Base-by-base conservation (phyloP, 2,329 filamentous ascomycete genomes). In the Aspergillus awamori region DNA sequence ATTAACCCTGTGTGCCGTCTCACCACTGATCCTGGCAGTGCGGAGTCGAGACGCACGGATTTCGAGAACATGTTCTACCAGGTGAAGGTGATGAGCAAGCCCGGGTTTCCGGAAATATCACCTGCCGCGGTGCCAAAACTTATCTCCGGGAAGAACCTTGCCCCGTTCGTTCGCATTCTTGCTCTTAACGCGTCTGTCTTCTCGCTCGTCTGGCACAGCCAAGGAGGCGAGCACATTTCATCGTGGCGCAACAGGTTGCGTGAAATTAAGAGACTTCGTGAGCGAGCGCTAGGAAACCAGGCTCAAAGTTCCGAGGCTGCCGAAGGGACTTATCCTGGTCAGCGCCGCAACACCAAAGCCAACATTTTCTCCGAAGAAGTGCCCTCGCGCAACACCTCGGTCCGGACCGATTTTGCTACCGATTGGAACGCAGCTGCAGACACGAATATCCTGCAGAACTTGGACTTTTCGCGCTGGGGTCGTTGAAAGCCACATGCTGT, bases 181-280 rank as follows among this genome's bases (percentile, higher is more conserved):
- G 92, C 94, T 0, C 85, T 99, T 64, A 98, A 97, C 72, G 93
- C 95, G 0, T 96, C 92, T 13, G 92, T 98, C 8, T 97, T 98
- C 75, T 92, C 91, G 2, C 85, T 90, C 48, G 93, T 97, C n/a
- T 97, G 94, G 92, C 86, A 87, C 51, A 70, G 90, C 33, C 74
- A 77, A 65, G 89, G 89, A 5, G 90, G 90, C 59, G 93, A 96
- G 74, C 89, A 96, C 71, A 84, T 95, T 30, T 95, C 92, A 10
- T 91, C 92, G 8, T 98, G 95, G 95, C 88, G 92, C 61, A 91
- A 89, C 69, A 88, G 95, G 53, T 84, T 98, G 11, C 87, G 90
- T 53, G 91, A 94, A 74, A 96, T 99, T 73, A 89, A 90, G 73
- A 86, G 87, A 48, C 83, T 99, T 53, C 87, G 93, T 28, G 91